Evolutionary conservation across 805 yeast species (phyloP), one percentile per base, ranked within the genome.

Genomic region (Teunomyces stri): DNA sequence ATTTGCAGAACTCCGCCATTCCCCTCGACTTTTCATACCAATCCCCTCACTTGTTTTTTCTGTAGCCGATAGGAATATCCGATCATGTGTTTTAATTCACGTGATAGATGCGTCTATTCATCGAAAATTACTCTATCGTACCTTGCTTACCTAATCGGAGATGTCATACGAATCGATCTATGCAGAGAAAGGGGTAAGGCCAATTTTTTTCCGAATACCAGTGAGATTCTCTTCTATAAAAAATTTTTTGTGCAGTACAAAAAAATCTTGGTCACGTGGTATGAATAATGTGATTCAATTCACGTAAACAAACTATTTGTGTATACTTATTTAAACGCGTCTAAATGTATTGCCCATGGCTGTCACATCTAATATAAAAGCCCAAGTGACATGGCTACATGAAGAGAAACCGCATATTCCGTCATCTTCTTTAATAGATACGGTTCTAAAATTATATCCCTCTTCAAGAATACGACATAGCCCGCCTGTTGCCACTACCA

Each of bases 351-450:
- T 20, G 36, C 41, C 22, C 28, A 52, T 52, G 56, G 47, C 49
- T 37, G 46, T 44, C 42, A 40, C 51, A 18, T 50, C 50, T 43
- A 52, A 52, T 48, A 41, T 52, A 31, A 48, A 43, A 43, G 43
- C 38, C 7, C 56, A 52, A 15, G 46, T 46, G 29, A 48, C 44
- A 12, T 52, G 56, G 56, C 37, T 52, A 44, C 44, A 48, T 44
- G 44, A 31, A 3, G 43, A 43, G 21, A 21, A 28, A n/a, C 56
- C 56, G 5, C 46, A 52, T 15, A 43, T 50, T 16, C 56, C 56
- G 6, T 15, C 45, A 2, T 42, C 44, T 4, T 16, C 20, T 9
- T 33, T 52, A 9, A 43, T 52, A 21, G 41, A 43, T 4, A 37
- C 44, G 35, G 47, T 37, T 13, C 25, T 46, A 9, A 47, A 50